phyloP scores from a whole-genome alignment of 1,139 yeast species.

The Blastobotrys serpentis region DNA sequence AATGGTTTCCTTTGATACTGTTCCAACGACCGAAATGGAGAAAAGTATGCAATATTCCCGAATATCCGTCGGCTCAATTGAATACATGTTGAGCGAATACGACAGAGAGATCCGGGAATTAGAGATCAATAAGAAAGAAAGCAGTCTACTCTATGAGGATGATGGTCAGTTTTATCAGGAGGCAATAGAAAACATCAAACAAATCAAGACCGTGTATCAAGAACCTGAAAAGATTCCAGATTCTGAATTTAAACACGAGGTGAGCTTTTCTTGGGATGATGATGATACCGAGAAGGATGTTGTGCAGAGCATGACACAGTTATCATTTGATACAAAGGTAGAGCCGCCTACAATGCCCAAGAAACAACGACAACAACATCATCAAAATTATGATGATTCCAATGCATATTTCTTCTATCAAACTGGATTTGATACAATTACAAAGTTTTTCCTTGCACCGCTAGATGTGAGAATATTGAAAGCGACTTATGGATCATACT shows the following conservation, averaged over 20 bases:
- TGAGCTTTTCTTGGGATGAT: not conserved
- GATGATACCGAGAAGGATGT: not conserved
- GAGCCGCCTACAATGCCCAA: too few relatives aligned
- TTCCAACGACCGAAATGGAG: slow-evolving; percentile 16
- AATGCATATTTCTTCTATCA: slow-evolving; percentile 63
- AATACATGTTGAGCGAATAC: slow-evolving; percentile 53
- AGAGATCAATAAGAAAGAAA: slow-evolving; percentile 51
- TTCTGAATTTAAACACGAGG: too few relatives aligned
- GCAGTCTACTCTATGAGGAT: slow-evolving; percentile 58
- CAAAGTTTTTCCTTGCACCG: slow-evolving; percentile 69
- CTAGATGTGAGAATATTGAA: slow-evolving; percentile 75
- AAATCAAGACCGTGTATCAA: slow-evolving; percentile 36
- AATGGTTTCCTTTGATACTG: slow-evolving; percentile 19
- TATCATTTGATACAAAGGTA: not conserved
- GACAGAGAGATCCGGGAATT: slow-evolving; percentile 57
- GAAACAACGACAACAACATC: not conserved
- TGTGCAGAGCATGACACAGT: not conserved
- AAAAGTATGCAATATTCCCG: slow-evolving; percentile 46
- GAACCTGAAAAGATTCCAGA: not conserved
- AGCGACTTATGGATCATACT: slow-evolving; percentile 60
- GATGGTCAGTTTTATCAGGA: slow-evolving; percentile 54
- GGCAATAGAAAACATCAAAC: slow-evolving; percentile 58
- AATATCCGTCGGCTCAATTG: slow-evolving; percentile 60
- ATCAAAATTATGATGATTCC: slow-evolving; percentile 33
- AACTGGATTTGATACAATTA: slow-evolving; percentile 66